A percentile compares a stretch with the other conserved stretches of the same genome.
These are phyloP conservation scores for Artemisia annua DNA, from an alignment of 129 eudicot species.

Conservation along the genomic window DNA sequence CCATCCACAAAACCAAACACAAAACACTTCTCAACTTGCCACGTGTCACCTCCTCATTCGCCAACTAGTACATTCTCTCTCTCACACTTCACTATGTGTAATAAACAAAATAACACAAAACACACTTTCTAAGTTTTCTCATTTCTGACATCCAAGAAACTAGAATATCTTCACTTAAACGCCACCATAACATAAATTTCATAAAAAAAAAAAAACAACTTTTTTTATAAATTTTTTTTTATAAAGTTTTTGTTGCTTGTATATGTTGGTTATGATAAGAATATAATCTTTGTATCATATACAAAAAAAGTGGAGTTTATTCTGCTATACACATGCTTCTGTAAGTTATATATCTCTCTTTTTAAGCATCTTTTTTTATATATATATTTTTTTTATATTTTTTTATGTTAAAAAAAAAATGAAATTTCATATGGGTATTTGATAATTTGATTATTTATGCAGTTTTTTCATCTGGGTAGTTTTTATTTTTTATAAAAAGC, in stretches of 20 bases:
- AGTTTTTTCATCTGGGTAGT: constrained; percentile 24
- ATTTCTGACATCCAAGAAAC: constrained; percentile 19
- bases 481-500: background rate
- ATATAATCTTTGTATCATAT: background rate
- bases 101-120: constrained; percentile 11
- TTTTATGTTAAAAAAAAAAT: background rate
- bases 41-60: constrained; percentile 42
- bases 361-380: constrained; percentile 18
- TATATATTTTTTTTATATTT: constrained; percentile 10
- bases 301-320: constrained; percentile 16
- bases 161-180: constrained; percentile 45
- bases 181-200: constrained; percentile 33
- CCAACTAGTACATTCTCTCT: constrained; percentile 13
- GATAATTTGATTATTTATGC: constrained; percentile 23
- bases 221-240: no score
- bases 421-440: constrained; percentile 30
- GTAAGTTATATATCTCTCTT: constrained; percentile 31
- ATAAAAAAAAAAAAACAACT: no score
- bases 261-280: constrained; percentile 1
- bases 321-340: constrained; percentile 23
- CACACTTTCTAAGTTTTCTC: constrained; percentile 14
- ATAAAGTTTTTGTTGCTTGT: constrained; percentile 24
- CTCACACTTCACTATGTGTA: constrained; percentile 23
- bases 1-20: constrained; percentile 6
- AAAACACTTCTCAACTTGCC: constrained; percentile 23